Percentiles rank a stretch among this genome's conserved stretches.
Evolutionary conservation across 768 basidiomycete genomes (phyloP).

Genomic region (Agrocybe chaxingu): DNA sequence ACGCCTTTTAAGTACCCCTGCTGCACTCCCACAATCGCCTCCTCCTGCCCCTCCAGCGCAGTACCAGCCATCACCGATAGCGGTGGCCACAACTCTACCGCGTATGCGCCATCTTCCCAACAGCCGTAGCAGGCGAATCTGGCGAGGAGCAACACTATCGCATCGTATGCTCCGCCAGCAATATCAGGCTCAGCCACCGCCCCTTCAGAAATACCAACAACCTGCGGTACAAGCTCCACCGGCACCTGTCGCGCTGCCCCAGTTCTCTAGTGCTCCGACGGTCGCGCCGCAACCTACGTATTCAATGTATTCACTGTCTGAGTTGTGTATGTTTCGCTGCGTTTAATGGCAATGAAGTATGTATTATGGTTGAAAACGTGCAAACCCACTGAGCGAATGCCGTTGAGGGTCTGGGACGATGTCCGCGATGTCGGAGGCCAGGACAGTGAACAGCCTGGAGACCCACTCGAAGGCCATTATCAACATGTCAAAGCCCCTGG

Average conservation of each 20-base stretch:
- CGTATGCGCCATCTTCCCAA: conserved; percentile 27
- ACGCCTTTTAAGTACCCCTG: conserved; percentile 1
- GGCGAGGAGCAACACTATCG: conserved; percentile 31
- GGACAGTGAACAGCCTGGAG: too few species aligned
- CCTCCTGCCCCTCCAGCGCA: conserved; percentile 18
- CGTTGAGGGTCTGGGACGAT: too few species aligned
- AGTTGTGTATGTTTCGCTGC: too few species aligned
- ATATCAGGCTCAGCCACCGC: conserved; percentile 20
- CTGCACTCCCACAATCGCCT: conserved; percentile 4
- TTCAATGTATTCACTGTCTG: conserved; percentile 43
- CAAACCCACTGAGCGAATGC: too few species aligned
- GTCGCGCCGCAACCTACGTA: conserved; percentile 47
- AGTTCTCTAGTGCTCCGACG: conserved; percentile 67
- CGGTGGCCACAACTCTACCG: conserved; percentile 33
- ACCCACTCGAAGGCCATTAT: too few species aligned
- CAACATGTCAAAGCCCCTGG: too few species aligned
- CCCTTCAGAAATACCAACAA: conserved; percentile 24
- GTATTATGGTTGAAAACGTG: too few species aligned
- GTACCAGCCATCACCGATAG: conserved; percentile 21
- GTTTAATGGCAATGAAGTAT: too few species aligned
- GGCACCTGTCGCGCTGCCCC: conserved; percentile 40
- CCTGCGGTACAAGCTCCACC: conserved; percentile 21
- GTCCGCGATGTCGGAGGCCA: too few species aligned
- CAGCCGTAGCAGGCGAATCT: conserved; percentile 3
- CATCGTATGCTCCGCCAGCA: conserved; percentile 18